Conservation (phyloP, 345 rosid species). For the Populus ilicifolia region DNA sequence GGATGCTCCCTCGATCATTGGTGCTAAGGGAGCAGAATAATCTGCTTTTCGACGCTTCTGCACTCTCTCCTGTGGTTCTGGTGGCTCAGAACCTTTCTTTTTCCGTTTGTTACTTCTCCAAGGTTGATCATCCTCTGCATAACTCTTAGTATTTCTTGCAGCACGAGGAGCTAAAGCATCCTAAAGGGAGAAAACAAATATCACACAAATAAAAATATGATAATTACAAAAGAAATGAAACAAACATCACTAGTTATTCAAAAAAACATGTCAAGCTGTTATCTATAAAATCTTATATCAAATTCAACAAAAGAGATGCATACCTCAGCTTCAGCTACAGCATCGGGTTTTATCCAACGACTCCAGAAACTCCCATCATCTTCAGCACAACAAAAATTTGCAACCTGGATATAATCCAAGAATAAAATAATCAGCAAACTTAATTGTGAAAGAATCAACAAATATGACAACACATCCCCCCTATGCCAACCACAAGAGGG, state of each 20-base stretch:
- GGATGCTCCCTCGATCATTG: conserved; percentile 85
- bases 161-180: conserved; percentile 95
- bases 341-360: conserved; percentile 99
- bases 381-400: conserved; percentile 82
- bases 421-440: conserved; percentile 4
- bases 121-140: conserved; percentile 74
- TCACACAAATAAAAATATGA: background rate
- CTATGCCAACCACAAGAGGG: background rate
- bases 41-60: conserved; percentile 85
- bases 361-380: conserved; percentile 99
- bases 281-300: background rate
- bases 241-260: background rate
- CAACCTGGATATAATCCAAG: conserved; percentile 55
- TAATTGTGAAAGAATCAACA: background rate
- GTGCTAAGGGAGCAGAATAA: conserved; percentile 50
- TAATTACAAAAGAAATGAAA: background rate
- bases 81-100: conserved; percentile 74
- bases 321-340: conserved; percentile 85
- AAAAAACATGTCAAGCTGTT: background rate
- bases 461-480: background rate
- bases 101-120: conserved; percentile 78
- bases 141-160: conserved; percentile 87
- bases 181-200: conserved; percentile 33
- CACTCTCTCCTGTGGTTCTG: conserved; percentile 59
- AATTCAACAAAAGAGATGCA: conserved; percentile 17